These are phyloP conservation scores for Stagonosporopsis chrysanthemi DNA, from an alignment of 2,329 filamentous ascomycete genomes.

Conservation along the genomic window DNA sequence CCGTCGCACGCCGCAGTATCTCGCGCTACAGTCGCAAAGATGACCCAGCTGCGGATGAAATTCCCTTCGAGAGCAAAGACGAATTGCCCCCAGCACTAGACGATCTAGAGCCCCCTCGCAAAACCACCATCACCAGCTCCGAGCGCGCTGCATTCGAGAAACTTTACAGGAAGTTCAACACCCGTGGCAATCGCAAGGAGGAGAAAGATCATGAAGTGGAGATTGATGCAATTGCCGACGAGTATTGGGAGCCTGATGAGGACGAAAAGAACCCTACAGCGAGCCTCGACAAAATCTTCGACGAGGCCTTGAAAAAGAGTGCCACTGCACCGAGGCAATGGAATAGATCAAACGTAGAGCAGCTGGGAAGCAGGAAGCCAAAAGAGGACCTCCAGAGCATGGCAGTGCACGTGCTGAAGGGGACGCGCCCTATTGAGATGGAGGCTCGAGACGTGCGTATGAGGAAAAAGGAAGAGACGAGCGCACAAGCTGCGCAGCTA, in stretches of 20 bases:
- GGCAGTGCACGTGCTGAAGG: conserved; percentile 25
- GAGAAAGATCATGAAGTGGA: conserved; percentile 25
- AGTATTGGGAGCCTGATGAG: conserved; percentile 44
- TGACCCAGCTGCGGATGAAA: conserved; percentile 59
- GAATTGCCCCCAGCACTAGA: conserved; percentile 44
- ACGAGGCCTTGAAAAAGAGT: conserved; percentile 33
- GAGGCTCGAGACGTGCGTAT: background rate
- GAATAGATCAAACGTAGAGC: conserved; percentile 13
- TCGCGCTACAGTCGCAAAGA: conserved; percentile 42
- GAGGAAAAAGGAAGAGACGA: background rate
- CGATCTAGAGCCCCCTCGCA: conserved; percentile 27
- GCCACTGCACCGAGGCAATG: conserved; percentile 12
- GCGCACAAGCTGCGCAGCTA: conserved; percentile 20
- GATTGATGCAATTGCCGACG: conserved; percentile 41
- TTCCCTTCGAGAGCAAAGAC: conserved; percentile 45
- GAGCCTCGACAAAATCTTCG: conserved; percentile 42
- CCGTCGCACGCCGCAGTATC: conserved; percentile 31
- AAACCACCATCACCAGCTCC: conserved; percentile 46
- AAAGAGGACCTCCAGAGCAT: conserved; percentile 24
- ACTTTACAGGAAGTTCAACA: conserved; percentile 40
- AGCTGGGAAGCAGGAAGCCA: conserved; percentile 9
- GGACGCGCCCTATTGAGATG: conserved; percentile 9
- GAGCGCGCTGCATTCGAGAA: conserved; percentile 49
- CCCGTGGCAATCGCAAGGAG: conserved; percentile 27
- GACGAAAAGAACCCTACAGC: conserved; percentile 20